Conservation (phyloP, 331 rosid genomes). For the Phaseolus coccineus region DNA sequence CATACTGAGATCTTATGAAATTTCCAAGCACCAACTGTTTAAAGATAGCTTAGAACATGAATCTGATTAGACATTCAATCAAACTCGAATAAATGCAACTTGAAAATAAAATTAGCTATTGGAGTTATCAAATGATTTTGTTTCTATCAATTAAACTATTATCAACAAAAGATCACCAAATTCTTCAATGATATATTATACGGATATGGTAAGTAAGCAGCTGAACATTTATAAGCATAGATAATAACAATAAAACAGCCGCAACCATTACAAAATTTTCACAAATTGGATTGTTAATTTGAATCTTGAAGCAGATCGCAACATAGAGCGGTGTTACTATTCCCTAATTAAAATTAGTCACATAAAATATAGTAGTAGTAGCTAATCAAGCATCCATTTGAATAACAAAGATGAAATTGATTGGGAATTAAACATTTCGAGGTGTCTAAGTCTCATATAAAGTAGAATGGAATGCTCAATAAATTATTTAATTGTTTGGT, state of each 20-base stretch:
- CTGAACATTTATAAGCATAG: not conserved
- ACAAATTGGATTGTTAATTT: not conserved
- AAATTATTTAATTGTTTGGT: too few relatives aligned
- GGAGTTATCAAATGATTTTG: not conserved
- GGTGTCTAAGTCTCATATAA: too few relatives aligned
- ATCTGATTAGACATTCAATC: not conserved
- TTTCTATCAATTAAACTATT: not conserved
- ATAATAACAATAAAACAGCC: not conserved
- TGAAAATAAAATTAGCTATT: not conserved
- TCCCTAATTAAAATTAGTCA: not conserved
- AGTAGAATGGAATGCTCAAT: too few relatives aligned
- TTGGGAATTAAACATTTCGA: too few relatives aligned
- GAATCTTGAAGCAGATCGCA: not conserved
- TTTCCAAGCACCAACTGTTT: slow-evolving; percentile 2
- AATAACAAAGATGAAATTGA: not conserved
- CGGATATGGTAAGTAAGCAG: not conserved
- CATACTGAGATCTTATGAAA: not conserved
- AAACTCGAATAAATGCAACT: not conserved
- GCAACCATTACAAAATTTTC: not conserved
- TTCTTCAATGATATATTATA: not conserved
- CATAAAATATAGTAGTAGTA: not conserved
- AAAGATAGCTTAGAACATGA: not conserved
- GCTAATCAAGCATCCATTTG: not conserved
- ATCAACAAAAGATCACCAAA: not conserved
- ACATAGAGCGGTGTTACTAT: not conserved